phyloP scores from a whole-genome alignment of 441 rosid species.

The Euphorbia celastroides region DNA sequence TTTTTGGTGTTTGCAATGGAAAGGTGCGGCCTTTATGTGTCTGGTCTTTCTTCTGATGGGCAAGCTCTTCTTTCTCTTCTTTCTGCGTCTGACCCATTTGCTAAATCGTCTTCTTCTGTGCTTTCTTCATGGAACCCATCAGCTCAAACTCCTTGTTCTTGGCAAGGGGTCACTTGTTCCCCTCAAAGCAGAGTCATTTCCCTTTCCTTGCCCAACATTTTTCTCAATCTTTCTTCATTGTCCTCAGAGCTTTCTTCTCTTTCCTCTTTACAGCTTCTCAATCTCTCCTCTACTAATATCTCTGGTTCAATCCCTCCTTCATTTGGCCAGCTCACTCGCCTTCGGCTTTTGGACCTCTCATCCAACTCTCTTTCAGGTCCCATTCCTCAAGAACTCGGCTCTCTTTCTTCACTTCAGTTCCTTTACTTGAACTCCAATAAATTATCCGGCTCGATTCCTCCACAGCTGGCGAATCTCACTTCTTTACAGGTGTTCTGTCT shows the following conservation, averaged over 20 bases:
- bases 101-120: slow-evolving; percentile 42
- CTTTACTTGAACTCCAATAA: slow-evolving; percentile 76
- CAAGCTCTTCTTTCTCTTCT: slow-evolving; percentile 65
- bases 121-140: slow-evolving; percentile 86
- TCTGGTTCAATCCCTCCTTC: slow-evolving; percentile 85
- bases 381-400: slow-evolving; percentile 69
- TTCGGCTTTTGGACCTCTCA: slow-evolving; percentile 84
- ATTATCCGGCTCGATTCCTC: slow-evolving; percentile 64
- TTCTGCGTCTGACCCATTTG: slow-evolving; percentile 39
- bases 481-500: slow-evolving; percentile 71
- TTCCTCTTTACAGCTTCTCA: slow-evolving; percentile 74
- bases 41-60: slow-evolving; percentile 72
- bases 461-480: slow-evolving; percentile 55
- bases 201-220: slow-evolving; percentile 64
- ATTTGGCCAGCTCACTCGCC: slow-evolving; percentile 53
- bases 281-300: slow-evolving; percentile 80
- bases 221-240: slow-evolving; percentile 76
- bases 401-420: slow-evolving; percentile 69
- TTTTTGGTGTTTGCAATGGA: slow-evolving; percentile 30
- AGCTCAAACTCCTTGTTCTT: slow-evolving; percentile 72
- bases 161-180: slow-evolving; percentile 89
- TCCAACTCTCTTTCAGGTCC: slow-evolving; percentile 76
- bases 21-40: slow-evolving; percentile 18
- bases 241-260: slow-evolving; percentile 71
- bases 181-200: slow-evolving; percentile 75